Conservation (phyloP, 805 yeast genomes). For the Candida insectorum region DNA sequence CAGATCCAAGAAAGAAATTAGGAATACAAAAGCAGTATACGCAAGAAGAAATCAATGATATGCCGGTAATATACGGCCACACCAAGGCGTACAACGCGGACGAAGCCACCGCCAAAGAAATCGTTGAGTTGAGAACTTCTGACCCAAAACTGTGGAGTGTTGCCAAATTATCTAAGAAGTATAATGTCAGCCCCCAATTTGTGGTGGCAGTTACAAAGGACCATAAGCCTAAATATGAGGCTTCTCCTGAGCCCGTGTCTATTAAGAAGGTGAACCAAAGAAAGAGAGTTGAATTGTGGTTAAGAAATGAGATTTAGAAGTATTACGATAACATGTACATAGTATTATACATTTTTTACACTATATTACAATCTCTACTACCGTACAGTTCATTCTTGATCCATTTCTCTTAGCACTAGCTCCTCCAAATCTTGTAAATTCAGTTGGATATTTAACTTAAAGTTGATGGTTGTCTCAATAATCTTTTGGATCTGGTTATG, state of each 20-base stretch:
- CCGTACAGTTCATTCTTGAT: conserved; percentile 10
- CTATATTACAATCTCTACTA: conserved; percentile 2
- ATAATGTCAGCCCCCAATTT: conserved; percentile 40
- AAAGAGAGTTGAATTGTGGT: conserved; percentile 62
- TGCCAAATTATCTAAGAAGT: conserved; percentile 57
- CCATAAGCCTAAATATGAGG: conserved; percentile 26
- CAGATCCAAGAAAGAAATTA: conserved; percentile 53
- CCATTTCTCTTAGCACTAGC: conserved; percentile 28
- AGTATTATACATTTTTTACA: conserved; percentile 8
- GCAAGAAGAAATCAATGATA: conserved; percentile 30
- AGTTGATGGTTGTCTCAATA: conserved; percentile 57
- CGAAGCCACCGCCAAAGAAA: conserved; percentile 55
- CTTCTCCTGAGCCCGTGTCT: neutral
- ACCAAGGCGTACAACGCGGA: conserved; percentile 49
- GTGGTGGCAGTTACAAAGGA: conserved; percentile 16
- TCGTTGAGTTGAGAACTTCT: conserved; percentile 48
- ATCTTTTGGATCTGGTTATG: conserved; percentile 53
- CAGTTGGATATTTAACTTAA: conserved; percentile 66
- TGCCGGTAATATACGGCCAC: conserved; percentile 40
- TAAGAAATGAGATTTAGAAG: conserved; percentile 54
- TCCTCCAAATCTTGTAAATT: conserved; percentile 58
- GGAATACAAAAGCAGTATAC: conserved; percentile 25
- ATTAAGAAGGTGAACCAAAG: conserved; percentile 48
- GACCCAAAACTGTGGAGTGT: conserved; percentile 67
- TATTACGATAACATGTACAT: conserved; percentile 11